Conservation (phyloP, 2,329 filamentous ascomycete genomes). For the Parafenestella ontariensis region DNA sequence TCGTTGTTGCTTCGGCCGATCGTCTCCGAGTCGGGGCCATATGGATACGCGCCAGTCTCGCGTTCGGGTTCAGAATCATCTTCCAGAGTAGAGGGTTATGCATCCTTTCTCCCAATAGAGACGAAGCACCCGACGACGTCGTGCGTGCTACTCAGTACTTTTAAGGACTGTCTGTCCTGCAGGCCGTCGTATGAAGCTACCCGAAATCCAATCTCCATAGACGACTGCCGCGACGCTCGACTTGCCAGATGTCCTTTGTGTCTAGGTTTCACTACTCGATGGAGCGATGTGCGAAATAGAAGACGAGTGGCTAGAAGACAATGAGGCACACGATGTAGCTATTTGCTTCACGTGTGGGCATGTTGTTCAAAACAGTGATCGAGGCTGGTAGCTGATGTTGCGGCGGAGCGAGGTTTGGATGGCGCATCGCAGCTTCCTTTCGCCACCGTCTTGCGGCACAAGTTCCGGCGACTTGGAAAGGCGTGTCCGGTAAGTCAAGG, state of each 20-base stretch:
- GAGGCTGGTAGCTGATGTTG: no score
- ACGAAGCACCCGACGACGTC: constrained; percentile 14
- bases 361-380: no score
- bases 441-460: background rate
- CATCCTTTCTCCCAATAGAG: constrained; percentile 29
- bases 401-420: no score
- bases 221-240: no score
- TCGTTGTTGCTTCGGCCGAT: constrained; percentile 13
- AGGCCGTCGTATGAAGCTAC: background rate
- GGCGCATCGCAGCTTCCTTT: background rate
- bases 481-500: background rate
- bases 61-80: constrained; percentile 5
- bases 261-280: no score
- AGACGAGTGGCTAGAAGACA: no score
- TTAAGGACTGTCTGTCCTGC: constrained; percentile 4
- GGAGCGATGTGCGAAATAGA: no score
- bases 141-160: constrained; percentile 11
- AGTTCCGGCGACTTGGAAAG: no score
- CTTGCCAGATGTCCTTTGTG: no score
- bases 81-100: constrained; percentile 1
- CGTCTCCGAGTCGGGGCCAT: constrained; percentile 11
- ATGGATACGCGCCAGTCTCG: constrained; percentile 16
- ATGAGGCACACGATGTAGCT: no score
- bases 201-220: background rate
- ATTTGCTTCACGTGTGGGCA: no score